Conservation (phyloP, 176 grass and related monocot genomes). For the Oryza glumipatula region DNA sequence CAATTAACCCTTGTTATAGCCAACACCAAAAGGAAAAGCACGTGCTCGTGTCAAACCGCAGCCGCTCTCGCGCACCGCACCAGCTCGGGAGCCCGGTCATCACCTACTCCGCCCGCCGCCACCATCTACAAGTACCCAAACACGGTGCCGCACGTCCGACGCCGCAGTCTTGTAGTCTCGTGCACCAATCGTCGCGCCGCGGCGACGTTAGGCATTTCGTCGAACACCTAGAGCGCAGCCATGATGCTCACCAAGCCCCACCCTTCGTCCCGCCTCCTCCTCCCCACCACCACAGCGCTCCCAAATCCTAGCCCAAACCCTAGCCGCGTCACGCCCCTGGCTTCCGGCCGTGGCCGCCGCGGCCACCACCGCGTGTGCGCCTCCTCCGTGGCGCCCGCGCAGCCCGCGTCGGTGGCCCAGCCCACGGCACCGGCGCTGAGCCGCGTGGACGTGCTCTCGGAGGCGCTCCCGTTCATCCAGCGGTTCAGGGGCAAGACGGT, state of each 20-base stretch:
- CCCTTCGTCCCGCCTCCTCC: neutral
- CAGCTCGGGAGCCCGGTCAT: neutral
- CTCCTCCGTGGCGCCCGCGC: slow-evolving; percentile 21
- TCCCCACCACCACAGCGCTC: neutral
- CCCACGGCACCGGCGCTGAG: slow-evolving; percentile 36
- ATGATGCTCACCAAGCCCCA: slow-evolving; percentile 42
- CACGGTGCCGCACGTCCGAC: neutral
- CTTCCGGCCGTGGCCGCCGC: neutral
- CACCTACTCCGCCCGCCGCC: slow-evolving; percentile 31
- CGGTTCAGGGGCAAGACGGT: slow-evolving; percentile 83
- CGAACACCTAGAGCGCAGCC: slow-evolving; percentile 10
- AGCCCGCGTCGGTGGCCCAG: neutral
- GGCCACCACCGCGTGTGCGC: slow-evolving; percentile 14
- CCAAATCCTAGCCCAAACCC: slow-evolving; percentile 16
- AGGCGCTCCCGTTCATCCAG: slow-evolving; percentile 92
- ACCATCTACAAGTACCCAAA: slow-evolving; percentile 12
- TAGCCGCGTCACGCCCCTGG: neutral
- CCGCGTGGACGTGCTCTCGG: slow-evolving; percentile 75
- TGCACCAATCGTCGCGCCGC: neutral
- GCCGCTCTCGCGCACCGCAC: neutral
- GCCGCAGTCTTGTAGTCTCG: neutral
- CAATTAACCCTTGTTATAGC: neutral
- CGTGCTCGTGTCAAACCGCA: slow-evolving; percentile 31
- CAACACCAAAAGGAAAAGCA: slow-evolving; percentile 2
- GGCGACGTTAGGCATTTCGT: slow-evolving; percentile 30